Evolutionary conservation across 352 stramenopile genomes (phyloP).

Genomic region (Phytophthora quininea): DNA sequence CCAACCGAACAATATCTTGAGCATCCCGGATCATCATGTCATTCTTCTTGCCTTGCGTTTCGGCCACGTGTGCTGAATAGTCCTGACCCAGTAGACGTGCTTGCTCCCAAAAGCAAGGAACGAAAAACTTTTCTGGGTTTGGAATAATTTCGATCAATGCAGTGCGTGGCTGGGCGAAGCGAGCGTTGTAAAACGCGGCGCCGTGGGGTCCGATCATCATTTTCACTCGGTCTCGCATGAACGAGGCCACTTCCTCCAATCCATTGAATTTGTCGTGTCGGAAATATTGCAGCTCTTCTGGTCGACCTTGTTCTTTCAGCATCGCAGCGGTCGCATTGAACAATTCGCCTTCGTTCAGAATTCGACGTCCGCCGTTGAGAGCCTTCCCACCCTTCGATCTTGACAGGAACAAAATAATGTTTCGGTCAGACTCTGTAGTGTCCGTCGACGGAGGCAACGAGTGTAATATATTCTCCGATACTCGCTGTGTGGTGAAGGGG

Average conservation of each 20-base stretch:
- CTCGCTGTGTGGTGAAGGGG: conserved; percentile 32
- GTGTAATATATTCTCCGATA: conserved; percentile 35
- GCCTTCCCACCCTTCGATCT: conserved; percentile 28
- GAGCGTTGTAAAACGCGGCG: conserved; percentile 35
- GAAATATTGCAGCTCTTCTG: conserved; percentile 33
- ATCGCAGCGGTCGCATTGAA: conserved; percentile 22
- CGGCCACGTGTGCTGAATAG: conserved; percentile 30
- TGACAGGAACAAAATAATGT: conserved; percentile 34
- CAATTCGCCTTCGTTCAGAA: conserved; percentile 29
- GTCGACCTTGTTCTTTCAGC: conserved; percentile 14
- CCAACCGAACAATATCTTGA: conserved; percentile 18
- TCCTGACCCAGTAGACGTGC: conserved; percentile 33
- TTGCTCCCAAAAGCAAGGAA: conserved; percentile 38
- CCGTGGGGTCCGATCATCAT: conserved; percentile 40
- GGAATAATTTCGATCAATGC: conserved; percentile 36
- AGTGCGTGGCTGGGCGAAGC: conserved; percentile 30
- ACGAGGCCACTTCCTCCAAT: conserved; percentile 23
- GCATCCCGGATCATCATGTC: conserved; percentile 29
- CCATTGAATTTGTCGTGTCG: conserved; percentile 27
- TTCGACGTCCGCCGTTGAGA: conserved; percentile 27
- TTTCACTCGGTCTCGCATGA: conserved; percentile 34
- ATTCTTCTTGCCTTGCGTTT: conserved; percentile 7
- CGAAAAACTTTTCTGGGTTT: conserved; percentile 27
- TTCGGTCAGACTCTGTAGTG: conserved; percentile 14
- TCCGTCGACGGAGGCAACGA: conserved; percentile 9